Evolutionary conservation across 306 rosid species (phyloP).

Genomic region (Cucurbita maxima): DNA sequence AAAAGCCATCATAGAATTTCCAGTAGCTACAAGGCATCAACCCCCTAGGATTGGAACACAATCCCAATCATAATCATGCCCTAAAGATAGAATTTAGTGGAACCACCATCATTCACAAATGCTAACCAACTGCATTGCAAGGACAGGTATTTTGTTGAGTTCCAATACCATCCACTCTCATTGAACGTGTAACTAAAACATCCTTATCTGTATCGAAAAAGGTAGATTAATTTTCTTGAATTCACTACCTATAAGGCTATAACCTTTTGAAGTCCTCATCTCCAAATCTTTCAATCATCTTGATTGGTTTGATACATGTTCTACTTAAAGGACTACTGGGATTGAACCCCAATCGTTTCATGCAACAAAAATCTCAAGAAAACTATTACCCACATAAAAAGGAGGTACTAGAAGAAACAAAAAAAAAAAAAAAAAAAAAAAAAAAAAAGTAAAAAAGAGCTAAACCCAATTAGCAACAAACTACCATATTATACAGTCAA

Average conservation of each 20-base stretch:
- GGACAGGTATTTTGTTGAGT: not conserved
- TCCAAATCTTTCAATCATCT: not conserved
- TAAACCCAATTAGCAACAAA: not conserved
- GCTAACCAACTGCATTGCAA: not conserved
- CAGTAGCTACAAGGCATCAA: not conserved
- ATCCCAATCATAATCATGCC: not conserved
- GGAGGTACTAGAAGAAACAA: not conserved
- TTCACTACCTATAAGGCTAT: not conserved
- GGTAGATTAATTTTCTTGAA: not conserved
- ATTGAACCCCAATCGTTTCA: not conserved
- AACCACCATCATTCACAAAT: not conserved
- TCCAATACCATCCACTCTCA: not conserved
- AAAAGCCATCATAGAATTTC: not conserved
- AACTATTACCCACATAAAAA: not conserved
- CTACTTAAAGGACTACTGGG: not conserved
- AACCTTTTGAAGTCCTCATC: not conserved
- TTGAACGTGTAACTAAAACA: not conserved
- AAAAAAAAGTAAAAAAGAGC: not conserved
- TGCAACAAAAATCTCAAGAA: not conserved
- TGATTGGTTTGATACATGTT: not conserved
- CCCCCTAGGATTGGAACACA: not conserved
- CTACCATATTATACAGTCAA: not conserved
- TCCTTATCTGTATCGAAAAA: not conserved
- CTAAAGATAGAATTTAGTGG: not conserved
- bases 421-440: not conserved